Conservation (phyloP, 1,284 basidiomycete genomes). For the Malassezia restricta region DNA sequence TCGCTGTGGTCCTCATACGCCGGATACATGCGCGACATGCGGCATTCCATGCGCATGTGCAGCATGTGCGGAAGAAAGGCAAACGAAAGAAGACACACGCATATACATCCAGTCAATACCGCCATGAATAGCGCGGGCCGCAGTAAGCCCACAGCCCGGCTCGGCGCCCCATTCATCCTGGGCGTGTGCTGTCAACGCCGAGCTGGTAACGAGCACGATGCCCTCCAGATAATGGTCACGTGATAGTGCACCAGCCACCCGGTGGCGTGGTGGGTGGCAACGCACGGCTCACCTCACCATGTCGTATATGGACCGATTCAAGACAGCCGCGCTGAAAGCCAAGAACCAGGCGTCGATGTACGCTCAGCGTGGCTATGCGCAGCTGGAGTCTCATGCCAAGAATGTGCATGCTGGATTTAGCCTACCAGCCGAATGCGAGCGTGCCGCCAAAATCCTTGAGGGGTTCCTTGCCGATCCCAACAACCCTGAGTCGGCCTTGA, state of each 20-base stretch:
- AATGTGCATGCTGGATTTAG: conserved; percentile 38
- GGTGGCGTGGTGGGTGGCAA: neutral
- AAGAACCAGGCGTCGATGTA: conserved; percentile 53
- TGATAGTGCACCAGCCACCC: neutral
- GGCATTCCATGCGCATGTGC: conserved; percentile 53
- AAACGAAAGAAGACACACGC: conserved; percentile 23
- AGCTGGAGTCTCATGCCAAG: conserved; percentile 31
- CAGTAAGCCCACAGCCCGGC: neutral
- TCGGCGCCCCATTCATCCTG: neutral
- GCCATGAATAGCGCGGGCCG: neutral
- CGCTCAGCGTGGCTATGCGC: conserved; percentile 28
- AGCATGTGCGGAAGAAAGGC: conserved; percentile 21
- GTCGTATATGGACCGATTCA: conserved; percentile 67
- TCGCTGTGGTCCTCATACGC: conserved; percentile 58
- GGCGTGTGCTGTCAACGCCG: neutral
- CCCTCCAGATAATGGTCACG: neutral
- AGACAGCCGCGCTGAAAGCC: conserved; percentile 65
- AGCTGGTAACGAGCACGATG: too few relatives aligned
- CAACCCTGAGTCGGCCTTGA: conserved; percentile 77
- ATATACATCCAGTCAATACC: neutral
- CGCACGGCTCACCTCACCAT: conserved; percentile 13
- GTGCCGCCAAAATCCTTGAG: conserved; percentile 77
- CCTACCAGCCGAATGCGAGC: conserved; percentile 50
- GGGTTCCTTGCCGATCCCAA: conserved; percentile 83
- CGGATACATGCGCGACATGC: conserved; percentile 95